A percentile compares a stretch with the other conserved stretches of the same genome.
Evolutionary conservation across 73 alveolate genomes (phyloP).

Genomic region (Effrenium voratum): DNA sequence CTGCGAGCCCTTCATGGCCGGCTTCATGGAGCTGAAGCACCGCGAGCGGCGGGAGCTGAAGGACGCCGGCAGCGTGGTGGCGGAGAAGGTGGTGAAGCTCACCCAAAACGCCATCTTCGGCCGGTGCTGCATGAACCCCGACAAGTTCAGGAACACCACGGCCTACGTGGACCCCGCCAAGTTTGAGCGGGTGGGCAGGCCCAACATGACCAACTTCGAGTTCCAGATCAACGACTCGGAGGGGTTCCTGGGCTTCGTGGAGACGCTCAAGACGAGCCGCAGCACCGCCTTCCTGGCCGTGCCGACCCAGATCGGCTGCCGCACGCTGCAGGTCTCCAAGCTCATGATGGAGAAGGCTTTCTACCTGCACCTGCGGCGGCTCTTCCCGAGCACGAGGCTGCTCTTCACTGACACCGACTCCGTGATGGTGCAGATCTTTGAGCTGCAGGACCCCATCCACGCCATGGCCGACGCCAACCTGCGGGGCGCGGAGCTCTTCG

Average conservation of each 20-base stretch:
- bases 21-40: not conserved
- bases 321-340: not conserved
- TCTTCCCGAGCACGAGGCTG: not conserved
- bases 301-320: not conserved
- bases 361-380: not conserved
- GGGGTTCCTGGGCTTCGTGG: not conserved
- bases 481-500: no score
- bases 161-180: not conserved
- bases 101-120: not conserved
- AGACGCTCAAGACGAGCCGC: not conserved
- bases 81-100: not conserved
- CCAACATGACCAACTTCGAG: not conserved
- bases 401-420: constrained; percentile 19
- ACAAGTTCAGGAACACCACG: not conserved
- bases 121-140: not conserved
- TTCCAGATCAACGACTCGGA: not conserved
- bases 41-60: not conserved
- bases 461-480: no score
- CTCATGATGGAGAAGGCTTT: not conserved
- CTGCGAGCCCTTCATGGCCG: not conserved
- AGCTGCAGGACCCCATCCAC: no score
- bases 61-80: not conserved
- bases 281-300: not conserved
- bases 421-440: no score
- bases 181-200: not conserved